Percentiles rank a stretch among this genome's conserved stretches.
Evolutionary conservation across 257 asterid genomes (phyloP).

Genomic region (Primulina eburnea): DNA sequence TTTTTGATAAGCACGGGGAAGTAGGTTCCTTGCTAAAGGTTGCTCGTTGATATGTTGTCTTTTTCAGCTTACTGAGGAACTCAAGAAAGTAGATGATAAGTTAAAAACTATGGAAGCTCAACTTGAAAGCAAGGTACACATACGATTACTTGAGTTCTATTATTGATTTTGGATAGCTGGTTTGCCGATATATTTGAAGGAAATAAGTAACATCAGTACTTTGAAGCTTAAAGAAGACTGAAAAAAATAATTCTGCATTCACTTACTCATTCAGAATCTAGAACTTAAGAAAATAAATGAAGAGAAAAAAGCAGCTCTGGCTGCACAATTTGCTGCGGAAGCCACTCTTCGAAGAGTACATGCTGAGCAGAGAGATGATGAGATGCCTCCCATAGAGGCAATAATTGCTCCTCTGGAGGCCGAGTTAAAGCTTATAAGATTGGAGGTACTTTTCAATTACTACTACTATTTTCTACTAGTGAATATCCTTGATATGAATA

Average conservation of each 20-base stretch:
- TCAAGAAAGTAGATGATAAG: conserved; percentile 68
- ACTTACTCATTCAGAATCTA: conserved; percentile 59
- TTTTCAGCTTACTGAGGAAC: conserved; percentile 67
- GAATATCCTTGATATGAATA: conserved; percentile 19
- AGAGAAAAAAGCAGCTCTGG: conserved; percentile 76
- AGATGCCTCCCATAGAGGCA: conserved; percentile 95
- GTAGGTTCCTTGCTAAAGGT: conserved; percentile 19
- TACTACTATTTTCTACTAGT: conserved; percentile 20
- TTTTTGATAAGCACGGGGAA: conserved; percentile 18
- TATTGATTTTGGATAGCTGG: too few relatives aligned
- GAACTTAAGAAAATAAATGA: conserved; percentile 80
- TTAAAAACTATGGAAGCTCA: conserved; percentile 62
- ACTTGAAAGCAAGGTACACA: conserved; percentile 75
- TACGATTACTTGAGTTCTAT: conserved; percentile 13
- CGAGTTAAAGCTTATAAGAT: conserved; percentile 77
- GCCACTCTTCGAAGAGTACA: conserved; percentile 96
- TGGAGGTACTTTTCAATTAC: conserved; percentile 50
- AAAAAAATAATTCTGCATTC: conserved; percentile 20
- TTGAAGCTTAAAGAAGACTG: conserved; percentile 3
- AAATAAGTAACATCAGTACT: conserved; percentile 16
- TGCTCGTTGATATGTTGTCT: conserved; percentile 24
- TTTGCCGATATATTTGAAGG: not conserved
- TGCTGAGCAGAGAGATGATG: conserved; percentile 91
- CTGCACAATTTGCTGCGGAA: conserved; percentile 95
- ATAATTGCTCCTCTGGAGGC: conserved; percentile 91